These are phyloP conservation scores for Xylariaceae sp. DNA, from an alignment of 2,329 filamentous ascomycete species.

Conservation along the genomic window DNA sequence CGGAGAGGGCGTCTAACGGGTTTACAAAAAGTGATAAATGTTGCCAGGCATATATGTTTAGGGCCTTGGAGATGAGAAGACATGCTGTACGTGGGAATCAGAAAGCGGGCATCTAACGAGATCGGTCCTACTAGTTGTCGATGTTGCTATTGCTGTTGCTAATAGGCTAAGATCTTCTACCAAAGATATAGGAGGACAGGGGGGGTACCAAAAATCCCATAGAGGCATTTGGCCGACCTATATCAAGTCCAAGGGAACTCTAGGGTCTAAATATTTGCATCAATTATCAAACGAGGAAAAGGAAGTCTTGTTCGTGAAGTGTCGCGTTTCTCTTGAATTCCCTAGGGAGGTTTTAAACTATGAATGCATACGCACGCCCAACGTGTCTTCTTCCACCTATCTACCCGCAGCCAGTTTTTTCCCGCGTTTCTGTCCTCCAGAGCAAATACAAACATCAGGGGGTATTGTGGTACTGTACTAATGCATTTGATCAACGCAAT, in stretches of 20 bases:
- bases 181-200: too few relatives aligned
- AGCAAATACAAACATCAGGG: constrained; percentile 1
- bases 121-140: neutral
- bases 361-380: too few relatives aligned
- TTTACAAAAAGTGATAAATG: neutral
- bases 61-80: neutral
- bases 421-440: neutral
- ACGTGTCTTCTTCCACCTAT: too few relatives aligned
- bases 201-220: too few relatives aligned
- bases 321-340: too few relatives aligned
- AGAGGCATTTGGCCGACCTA: neutral
- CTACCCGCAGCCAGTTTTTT: too few relatives aligned
- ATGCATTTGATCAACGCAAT: constrained; percentile 5
- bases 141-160: too few relatives aligned
- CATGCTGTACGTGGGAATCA: neutral
- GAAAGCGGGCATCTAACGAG: neutral
- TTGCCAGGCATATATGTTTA: neutral
- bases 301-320: too few relatives aligned
- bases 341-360: neutral
- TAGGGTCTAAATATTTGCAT: too few relatives aligned
- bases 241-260: neutral
- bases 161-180: too few relatives aligned
- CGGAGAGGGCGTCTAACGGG: neutral
- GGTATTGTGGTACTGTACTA: constrained; percentile 5
- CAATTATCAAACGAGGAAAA: too few relatives aligned